Evolutionary conservation across 2,329 filamentous ascomycete genomes (phyloP), one percentile per base, ranked within the genome.

Genomic region (Neocucurbitaria cava): DNA sequence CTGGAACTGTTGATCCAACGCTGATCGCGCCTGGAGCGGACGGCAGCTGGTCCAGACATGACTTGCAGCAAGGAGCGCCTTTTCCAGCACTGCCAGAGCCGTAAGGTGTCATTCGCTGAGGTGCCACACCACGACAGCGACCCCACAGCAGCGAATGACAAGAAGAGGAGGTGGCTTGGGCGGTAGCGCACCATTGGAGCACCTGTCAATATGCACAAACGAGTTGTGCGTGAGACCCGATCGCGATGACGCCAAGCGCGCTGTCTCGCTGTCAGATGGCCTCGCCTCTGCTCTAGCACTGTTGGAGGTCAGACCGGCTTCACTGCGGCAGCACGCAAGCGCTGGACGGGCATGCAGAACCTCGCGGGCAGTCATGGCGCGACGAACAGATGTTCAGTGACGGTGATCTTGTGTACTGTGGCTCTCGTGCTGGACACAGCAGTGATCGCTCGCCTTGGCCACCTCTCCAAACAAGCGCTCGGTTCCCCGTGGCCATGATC

Each of bases 211-310:
- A 61, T 63, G 64, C 68, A 70, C 59, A 57, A 61, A 60, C 61
- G 52, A 48, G 15, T 40, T n/a, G 46, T 56, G 57, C 53, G 51
- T 58, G 53, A 64, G 58, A 58, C 52, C n/a, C 55, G 67, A 72
- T 73, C 59, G 61, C 57, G 68, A 71, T 73, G 53, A 52, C 49
- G 67, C 65, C 69, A 70, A 68, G 63, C 41, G 26, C 44, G 24
- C 30, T 30, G 54, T 54, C 39, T 59, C 53, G 54, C 49, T 48
- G 52, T 60, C 51, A 43, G 48, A 56, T 18, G 41, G 36, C 28
- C 21, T 18, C n/a, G n/a, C n/a, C n/a, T n/a, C n/a, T n/a, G n/a
- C n/a, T n/a, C 21, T 30, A 36, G 47, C 26, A 17, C 38, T 11
- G 36, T 21, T 39, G 36, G 18, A 39, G 17, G 17, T 24, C 21